Conservation (phyloP, 495 filamentous ascomycete genomes). For the Aspergillus diversus region DNA sequence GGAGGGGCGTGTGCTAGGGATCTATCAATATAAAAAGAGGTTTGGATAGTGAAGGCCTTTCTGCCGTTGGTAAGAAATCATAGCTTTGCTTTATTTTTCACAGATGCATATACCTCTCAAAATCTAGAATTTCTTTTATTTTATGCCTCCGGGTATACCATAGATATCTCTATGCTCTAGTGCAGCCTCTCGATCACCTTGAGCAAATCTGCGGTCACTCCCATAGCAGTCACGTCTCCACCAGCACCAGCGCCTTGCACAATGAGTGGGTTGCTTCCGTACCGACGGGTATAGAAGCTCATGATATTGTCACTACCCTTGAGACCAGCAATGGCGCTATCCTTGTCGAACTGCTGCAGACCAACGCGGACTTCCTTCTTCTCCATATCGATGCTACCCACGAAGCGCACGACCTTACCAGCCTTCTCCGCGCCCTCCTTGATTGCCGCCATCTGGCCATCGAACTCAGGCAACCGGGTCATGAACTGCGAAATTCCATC, state of each 20-base stretch:
- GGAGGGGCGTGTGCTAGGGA: too few species aligned
- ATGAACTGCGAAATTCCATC: slow-evolving; percentile 74
- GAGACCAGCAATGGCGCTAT: slow-evolving; percentile 84
- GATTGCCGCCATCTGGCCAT: slow-evolving; percentile 78
- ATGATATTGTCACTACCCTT: slow-evolving; percentile 99
- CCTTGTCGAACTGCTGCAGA: slow-evolving; percentile 80
- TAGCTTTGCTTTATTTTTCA: too few species aligned
- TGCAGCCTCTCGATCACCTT: slow-evolving; percentile 68
- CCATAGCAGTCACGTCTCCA: slow-evolving; percentile 95
- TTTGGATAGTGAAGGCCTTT: too few species aligned
- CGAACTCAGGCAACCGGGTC: slow-evolving; percentile 72
- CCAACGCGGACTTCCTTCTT: slow-evolving; percentile 82
- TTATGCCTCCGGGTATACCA: background rate
- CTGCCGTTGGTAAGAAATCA: too few species aligned
- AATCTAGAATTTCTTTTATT: background rate
- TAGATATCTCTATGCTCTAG: background rate
- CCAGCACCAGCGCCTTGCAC: slow-evolving; percentile 95
- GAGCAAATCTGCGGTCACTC: slow-evolving; percentile 84
- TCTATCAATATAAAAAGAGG: too few species aligned
- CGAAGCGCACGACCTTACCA: slow-evolving; percentile 91
- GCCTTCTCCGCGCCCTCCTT: slow-evolving; percentile 77
- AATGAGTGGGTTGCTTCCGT: slow-evolving; percentile 85
- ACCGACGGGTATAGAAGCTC: slow-evolving; percentile 94
- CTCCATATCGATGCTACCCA: slow-evolving; percentile 86
- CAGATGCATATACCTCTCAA: too few species aligned